Percentiles rank a stretch among this genome's conserved stretches.
Conservation (phyloP, 2,329 filamentous ascomycete species). For the Colletotrichum camelliae region DNA sequence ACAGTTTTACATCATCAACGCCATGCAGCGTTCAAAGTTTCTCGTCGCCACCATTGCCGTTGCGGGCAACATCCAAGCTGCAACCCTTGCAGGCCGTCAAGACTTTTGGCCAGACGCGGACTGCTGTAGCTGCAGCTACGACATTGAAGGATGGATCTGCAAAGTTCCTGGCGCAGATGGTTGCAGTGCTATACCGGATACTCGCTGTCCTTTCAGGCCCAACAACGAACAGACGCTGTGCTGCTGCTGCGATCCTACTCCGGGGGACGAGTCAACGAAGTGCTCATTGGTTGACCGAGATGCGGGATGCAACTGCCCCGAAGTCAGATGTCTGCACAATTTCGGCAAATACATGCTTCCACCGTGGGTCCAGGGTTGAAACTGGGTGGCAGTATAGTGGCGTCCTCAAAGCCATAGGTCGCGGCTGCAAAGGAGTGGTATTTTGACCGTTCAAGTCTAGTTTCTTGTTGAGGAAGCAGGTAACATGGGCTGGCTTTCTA, state of each 20-base stretch:
- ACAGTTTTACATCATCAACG: background rate
- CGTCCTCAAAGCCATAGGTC: background rate
- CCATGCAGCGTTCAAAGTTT: background rate
- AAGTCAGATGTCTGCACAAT: background rate
- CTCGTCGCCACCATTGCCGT: background rate
- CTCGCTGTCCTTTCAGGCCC: background rate
- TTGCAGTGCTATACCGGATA: background rate
- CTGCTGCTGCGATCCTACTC: background rate
- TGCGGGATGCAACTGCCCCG: background rate
- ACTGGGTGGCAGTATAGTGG: fast-evolving
- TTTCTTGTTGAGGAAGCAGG: background rate
- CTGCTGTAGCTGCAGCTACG: background rate
- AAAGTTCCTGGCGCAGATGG: background rate
- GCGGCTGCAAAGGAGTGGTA: background rate
- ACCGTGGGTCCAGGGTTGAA: background rate
- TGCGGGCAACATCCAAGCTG: background rate
- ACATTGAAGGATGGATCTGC: background rate
- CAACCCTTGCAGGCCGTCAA: background rate
- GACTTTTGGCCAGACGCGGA: background rate
- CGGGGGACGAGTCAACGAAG: background rate
- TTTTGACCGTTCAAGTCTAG: background rate
- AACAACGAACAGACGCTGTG: background rate
- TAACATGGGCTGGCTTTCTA: background rate
- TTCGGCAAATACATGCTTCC: background rate
- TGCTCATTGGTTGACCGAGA: background rate